A percentile compares a stretch with the other conserved stretches of the same genome.
Evolutionary conservation across 805 yeast genomes (phyloP).

Genomic region (Saccharomycopsis sp.): DNA sequence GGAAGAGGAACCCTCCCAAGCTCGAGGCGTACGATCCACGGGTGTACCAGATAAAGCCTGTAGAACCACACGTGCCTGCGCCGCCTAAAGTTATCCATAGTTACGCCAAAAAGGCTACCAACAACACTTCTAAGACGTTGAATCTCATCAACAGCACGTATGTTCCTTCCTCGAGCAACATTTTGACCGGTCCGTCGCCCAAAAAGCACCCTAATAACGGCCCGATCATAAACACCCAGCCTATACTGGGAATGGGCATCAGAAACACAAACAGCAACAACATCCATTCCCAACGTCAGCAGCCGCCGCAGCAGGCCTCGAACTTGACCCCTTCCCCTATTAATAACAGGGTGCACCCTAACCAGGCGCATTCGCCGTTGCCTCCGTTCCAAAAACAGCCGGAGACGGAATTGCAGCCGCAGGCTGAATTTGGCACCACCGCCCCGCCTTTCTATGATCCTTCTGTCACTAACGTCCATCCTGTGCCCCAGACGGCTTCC

Average conservation of each 20-base stretch:
- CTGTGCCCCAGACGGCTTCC: not conserved
- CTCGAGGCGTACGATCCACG: slow-evolving; percentile 56
- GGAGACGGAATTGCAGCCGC: slow-evolving; percentile 1
- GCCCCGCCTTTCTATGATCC: too few relatives aligned
- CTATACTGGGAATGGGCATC: slow-evolving; percentile 1
- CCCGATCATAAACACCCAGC: not conserved
- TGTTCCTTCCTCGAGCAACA: slow-evolving; percentile 54
- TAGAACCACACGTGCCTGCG: not conserved
- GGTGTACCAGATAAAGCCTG: slow-evolving; percentile 21
- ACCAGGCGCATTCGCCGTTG: slow-evolving; percentile 2
- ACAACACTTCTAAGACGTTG: slow-evolving; percentile 16
- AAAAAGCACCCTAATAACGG: slow-evolving; percentile 32
- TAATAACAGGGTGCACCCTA: not conserved
- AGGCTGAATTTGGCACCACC: not conserved
- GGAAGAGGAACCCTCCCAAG: slow-evolving; percentile 65
- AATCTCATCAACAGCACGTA: slow-evolving; percentile 61
- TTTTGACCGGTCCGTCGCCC: slow-evolving; percentile 72
- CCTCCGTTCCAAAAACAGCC: slow-evolving; percentile 9
- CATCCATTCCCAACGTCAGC: slow-evolving; percentile 4
- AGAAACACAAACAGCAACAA: not conserved
- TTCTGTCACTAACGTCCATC: too few relatives aligned
- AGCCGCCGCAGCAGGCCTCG: slow-evolving; percentile 18
- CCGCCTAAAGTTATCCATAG: not conserved
- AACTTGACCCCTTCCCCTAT: not conserved
- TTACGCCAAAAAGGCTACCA: not conserved